Evolutionary conservation across 257 asterid genomes (phyloP).

Genomic region (Cinchona pubescens): DNA sequence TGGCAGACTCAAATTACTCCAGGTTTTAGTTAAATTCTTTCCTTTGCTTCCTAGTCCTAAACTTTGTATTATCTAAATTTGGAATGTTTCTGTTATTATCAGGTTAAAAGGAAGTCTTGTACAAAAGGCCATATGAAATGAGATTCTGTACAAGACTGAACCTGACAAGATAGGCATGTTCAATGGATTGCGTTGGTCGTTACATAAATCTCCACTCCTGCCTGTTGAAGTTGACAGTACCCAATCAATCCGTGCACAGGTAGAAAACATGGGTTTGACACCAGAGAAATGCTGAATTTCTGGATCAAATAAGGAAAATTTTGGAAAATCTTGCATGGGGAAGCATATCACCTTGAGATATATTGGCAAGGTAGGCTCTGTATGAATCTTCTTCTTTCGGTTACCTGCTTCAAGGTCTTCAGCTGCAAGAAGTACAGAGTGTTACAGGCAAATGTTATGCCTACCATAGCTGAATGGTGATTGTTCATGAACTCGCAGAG

Average conservation of each 20-base stretch:
- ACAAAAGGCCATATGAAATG: conserved; percentile 61
- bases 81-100: neutral
- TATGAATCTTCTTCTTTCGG: conserved; percentile 55
- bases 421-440: conserved; percentile 39
- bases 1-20: neutral
- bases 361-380: conserved; percentile 88
- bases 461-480: neutral
- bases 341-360: conserved; percentile 67
- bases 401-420: conserved; percentile 88
- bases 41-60: neutral
- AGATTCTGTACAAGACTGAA: conserved; percentile 89
- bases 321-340: neutral
- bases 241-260: conserved; percentile 35
- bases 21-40: neutral
- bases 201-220: conserved; percentile 49
- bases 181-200: conserved; percentile 48
- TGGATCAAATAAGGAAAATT: conserved; percentile 2
- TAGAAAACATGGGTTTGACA: conserved; percentile 18
- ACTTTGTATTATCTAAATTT: neutral
- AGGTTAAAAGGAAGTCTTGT: conserved; percentile 52
- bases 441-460: neutral
- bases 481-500: neutral
- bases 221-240: conserved; percentile 64
- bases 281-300: neutral
- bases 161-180: conserved; percentile 65